Base-by-base conservation (phyloP, 176 grass and related monocot species). In the Otatea glauca region DNA sequence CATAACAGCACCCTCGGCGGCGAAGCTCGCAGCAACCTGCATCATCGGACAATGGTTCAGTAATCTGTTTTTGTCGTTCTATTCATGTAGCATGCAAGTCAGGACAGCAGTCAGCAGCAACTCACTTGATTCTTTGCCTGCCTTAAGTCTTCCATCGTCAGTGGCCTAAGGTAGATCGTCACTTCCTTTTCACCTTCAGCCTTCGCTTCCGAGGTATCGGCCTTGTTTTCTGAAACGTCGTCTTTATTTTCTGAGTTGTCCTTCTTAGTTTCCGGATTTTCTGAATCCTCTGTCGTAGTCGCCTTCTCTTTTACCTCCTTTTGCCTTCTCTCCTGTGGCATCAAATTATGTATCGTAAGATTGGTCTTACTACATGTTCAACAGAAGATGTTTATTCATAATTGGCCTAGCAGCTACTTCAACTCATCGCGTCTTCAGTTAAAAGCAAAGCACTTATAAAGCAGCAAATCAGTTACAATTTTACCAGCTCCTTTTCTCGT, bases 81-180 rank as follows among this genome's bases (percentile, higher is more conserved):
- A 6, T 51, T 3, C 9, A 18, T 77, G n/a, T n/a, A 27, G 2
- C 14, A 18, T 51, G 69, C n/a, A 76, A 63, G 29, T 41, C 47
- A 42, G 56, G 48, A 6, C 37, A 49, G 8, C 8, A 35, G 2
- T 23, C 25, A 65, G 54, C 1, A 5, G n/a, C n/a, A 86, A 67
- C 87, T 90, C 87, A 99, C 96, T 69, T 99, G 96, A 78, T 85
- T 91, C 77, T 90, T 99, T 85, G 96, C 96, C 77, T 94, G 84
- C 89, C 83, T 96, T 75, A 99, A 68, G 75, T 99, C 96, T 66
- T 96, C 90, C 96, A 96, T 99, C 18, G 87, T 99, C 65, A 99
- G 58, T 24, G 96, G 83, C 80, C 96, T 92, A 25, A 96, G 93
- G 48, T 77, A 81, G 38, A 91, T 75, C 21, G 45, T 12, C 18